phyloP scores from a whole-genome alignment of 768 basidiomycete species.

The Tulasnella sp. region DNA sequence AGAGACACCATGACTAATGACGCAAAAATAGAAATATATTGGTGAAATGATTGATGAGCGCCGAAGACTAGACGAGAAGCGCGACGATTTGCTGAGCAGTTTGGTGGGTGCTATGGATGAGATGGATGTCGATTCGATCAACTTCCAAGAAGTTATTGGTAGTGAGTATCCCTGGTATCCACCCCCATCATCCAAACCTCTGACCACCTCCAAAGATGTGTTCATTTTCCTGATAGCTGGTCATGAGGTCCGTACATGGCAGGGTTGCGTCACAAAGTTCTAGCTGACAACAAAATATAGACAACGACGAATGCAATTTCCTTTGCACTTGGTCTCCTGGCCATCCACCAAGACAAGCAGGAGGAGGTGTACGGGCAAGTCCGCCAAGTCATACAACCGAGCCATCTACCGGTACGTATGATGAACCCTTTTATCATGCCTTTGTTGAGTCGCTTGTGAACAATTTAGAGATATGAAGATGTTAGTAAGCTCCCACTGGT shows the following conservation, averaged over 20 bases:
- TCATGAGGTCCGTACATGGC: neutral
- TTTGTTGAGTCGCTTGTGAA: neutral
- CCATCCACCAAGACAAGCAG: constrained; percentile 5
- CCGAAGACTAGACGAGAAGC: neutral
- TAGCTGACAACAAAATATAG: neutral
- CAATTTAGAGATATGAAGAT: constrained; percentile 8
- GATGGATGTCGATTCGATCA: neutral
- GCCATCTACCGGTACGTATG: no score
- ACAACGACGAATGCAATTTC: constrained; percentile 12
- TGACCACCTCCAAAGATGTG: neutral
- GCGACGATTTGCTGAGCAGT: constrained; percentile 10
- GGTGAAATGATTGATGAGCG: constrained; percentile 8
- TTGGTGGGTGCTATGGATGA: neutral
- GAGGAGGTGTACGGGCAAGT: constrained; percentile 10
- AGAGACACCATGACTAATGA: neutral
- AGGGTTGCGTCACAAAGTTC: neutral
- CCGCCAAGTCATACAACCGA: neutral
- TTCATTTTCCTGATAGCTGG: constrained; percentile 8
- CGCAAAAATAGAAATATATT: neutral
- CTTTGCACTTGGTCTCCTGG: constrained; percentile 3
- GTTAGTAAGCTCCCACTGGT: neutral
- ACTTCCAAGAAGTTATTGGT: neutral
- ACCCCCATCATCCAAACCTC: neutral
- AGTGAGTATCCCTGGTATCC: neutral
- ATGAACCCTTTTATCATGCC: neutral